Base-by-base conservation (phyloP, 257 asterid species). In the Rauvolfia tetraphylla region DNA sequence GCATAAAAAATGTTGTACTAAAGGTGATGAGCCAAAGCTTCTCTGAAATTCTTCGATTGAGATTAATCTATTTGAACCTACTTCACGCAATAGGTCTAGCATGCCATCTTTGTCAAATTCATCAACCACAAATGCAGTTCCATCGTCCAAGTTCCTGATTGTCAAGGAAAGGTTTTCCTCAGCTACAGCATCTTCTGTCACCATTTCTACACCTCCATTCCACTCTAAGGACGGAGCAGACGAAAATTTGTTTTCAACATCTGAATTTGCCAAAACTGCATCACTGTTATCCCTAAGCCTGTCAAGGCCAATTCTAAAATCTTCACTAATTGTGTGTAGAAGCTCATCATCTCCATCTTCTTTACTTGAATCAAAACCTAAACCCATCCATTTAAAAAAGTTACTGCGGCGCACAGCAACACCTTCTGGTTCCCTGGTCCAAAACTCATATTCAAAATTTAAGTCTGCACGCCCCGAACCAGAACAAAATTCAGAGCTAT, bases 341-440 rank as follows among this genome's bases (percentile, higher is more conserved):
- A 79, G 78, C 36, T 86, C 87, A 15, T 86, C 87, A 15, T 63
- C 85, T 44, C 75, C 80, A 59, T 79, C 76, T 0, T 25, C 75
- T 27, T 71, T 68, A 15, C 17, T 73, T 80, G 85, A 76, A 81
- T 84, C 86, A 15, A 86, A 81, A 75, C 75, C 85, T 83, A 84
- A 84, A 65, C 96, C 97, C 88, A 88, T 87, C 97, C 89, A 83
- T 34, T 84, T 87, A 72, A 88, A 78, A 74, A 94, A 91, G 78
- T 81, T 85, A 33, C 39, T 83, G 1, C 98, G 95, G 41, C 98
- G 89, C 65, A 85, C 95, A 46, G 78, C 74, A 10, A 94, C 90
- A 81, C 93, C 88, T 39, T 80, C 88, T 0, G 90, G 93, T 27
- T 83, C 81, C 79, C 83, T 85, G 36, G 87, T 86, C 97, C 97